phyloP scores from a whole-genome alignment of 2,329 filamentous ascomycete genomes.

The Dendrostoma leiphaemia region DNA sequence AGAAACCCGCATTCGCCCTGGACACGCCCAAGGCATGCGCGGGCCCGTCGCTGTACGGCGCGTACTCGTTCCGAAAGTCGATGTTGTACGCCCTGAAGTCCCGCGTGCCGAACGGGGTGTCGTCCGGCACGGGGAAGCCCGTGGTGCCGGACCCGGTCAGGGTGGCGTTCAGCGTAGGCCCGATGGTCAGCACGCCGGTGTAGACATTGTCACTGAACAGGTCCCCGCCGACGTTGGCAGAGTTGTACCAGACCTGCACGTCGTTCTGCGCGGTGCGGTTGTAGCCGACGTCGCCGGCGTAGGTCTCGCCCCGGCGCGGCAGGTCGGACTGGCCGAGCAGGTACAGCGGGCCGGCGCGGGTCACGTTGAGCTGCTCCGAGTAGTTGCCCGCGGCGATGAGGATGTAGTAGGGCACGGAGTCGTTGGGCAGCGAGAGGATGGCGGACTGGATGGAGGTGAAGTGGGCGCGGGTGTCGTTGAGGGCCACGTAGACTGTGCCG shows the following conservation, averaged over 20 bases:
- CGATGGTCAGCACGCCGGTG: slow-evolving; percentile 60
- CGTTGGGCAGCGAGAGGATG: slow-evolving; percentile 36
- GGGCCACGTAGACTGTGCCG: slow-evolving; percentile 41
- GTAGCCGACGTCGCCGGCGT: slow-evolving; percentile 38
- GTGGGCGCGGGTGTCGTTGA: slow-evolving; percentile 30
- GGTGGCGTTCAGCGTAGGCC: slow-evolving; percentile 61
- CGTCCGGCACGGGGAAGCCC: slow-evolving; percentile 57
- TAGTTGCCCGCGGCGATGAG: slow-evolving; percentile 61
- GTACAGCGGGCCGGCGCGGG: slow-evolving; percentile 57
- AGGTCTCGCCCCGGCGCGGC: slow-evolving; percentile 30
- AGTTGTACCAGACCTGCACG: slow-evolving; percentile 58
- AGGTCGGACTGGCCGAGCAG: slow-evolving; percentile 56
- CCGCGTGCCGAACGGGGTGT: slow-evolving; percentile 60
- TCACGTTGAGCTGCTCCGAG: slow-evolving; percentile 64
- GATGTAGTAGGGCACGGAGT: slow-evolving; percentile 49
- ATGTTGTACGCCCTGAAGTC: slow-evolving; percentile 68
- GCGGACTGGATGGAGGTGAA: slow-evolving; percentile 40
- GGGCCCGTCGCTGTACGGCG: slow-evolving; percentile 50
- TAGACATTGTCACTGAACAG: slow-evolving; percentile 57
- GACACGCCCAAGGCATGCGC: slow-evolving; percentile 59
- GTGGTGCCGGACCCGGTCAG: slow-evolving; percentile 61
- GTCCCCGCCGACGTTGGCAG: slow-evolving; percentile 47
- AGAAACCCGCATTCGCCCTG: slow-evolving; percentile 65
- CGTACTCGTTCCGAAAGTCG: slow-evolving; percentile 61
- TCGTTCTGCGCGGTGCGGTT: slow-evolving; percentile 39